Base-by-base conservation (phyloP, 2,329 filamentous ascomycete genomes). In the Didymella sp. region DNA sequence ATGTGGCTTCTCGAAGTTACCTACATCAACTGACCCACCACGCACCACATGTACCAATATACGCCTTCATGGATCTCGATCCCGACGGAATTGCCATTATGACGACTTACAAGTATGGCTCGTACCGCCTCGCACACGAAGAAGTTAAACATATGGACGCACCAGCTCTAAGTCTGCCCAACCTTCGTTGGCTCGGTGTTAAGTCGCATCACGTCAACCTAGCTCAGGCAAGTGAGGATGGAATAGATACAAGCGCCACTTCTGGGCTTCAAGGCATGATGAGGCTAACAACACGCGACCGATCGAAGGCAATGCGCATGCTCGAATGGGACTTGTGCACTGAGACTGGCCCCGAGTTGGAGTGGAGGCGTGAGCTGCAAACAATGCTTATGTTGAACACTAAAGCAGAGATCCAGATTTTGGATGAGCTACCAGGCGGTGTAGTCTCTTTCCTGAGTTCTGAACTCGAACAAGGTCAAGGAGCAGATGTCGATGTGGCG, bases 321-420 rank as follows among this genome's bases (percentile, higher is more conserved):
- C 74, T 92, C 13, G 74, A 76, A 9, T 74, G 73, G 66, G 66
- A 81, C 73, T 12, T 74, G 0, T 66, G 69, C 6, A 64, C 66
- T 1, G 70, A 71, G 7, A 62, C 77, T 11, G 59, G 62, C 0
- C 72, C 78, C 2, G 76, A 78, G 2, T 50, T 63, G 0, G 76
- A 79, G 6, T 77, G 85, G 59, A 76, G 77, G 27, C 74, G 75
- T 2, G 88, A 92, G 65, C 64, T 94, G 15, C 90, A 92, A 67
- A 65, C 81, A 0, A 92, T 94, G 89, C 75, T 94, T 19, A 83
- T 90, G 77, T 77, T 93, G 47, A 89, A 89, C 49, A 66, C 87
- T 44, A 95, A 94, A 68, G 89, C 88, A 0, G 91, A 95, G 70
- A 90, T 94, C 47, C 89, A 95, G 67, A 83, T 87, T 17, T 75